Base-by-base conservation (phyloP, 2,329 filamentous ascomycete genomes). In the Escovopsis weberi region DNA sequence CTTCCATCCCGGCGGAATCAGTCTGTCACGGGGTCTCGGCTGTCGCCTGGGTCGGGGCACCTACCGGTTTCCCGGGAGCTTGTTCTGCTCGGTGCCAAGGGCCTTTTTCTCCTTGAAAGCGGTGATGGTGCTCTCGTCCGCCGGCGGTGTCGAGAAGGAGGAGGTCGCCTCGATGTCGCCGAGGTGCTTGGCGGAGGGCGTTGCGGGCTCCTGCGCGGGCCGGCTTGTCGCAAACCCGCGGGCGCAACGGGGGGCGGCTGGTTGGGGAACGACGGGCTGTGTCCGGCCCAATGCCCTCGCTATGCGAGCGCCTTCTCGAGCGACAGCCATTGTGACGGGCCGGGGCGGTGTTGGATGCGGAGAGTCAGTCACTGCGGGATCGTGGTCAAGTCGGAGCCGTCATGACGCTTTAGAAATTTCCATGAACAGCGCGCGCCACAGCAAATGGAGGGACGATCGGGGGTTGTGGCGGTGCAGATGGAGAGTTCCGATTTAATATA, bases 101-200 rank as follows among this genome's bases (percentile, higher is more conserved):
- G 60, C 60, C 45, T 63, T 61, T 42, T 59, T 58, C 33, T 59
- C 59, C 46, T 62, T 54, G 53, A 68, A 69, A n/a, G 55, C 50
- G 47, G 69, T 56, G 23, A 64, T 53, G 12, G 58, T 50, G 37
- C 57, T 57, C 28, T 59, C 55, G 33, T 64, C 60, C 12, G 66
- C 64, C 12, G 57, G 50, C 19, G 69, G 65, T 15, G 62, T 59
- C 33, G 53, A 52, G 50, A 75, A 64, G 30, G 70, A 67, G 41
- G 72, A 74, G 32, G 67, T 63, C 34, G 58, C 48, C 52, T 77
- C 73, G 46, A 77, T 62, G 46, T 75, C 72, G 38, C 58, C 52
- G 35, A 73, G 56, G 33, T 51, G 56, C 10, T 63, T 52, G 28
- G 47, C 43, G 23, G 43, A 39, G 33, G 34, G 40, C 26, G 50